Evolutionary conservation across 2,329 filamentous ascomycete species (phyloP).

Genomic region (Chrysosporium queenslandicum): DNA sequence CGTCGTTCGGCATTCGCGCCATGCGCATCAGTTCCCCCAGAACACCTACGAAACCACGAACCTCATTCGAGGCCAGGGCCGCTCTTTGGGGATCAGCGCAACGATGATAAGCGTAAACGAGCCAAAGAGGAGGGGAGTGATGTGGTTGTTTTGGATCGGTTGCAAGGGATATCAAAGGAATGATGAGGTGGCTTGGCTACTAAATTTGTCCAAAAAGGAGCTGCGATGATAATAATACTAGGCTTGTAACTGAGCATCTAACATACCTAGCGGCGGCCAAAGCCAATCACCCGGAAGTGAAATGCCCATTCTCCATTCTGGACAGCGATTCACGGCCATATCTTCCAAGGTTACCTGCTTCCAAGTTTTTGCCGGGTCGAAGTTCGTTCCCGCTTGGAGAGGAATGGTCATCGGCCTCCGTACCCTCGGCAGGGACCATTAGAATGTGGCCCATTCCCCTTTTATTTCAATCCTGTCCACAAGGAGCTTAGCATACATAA

Average conservation of each 20-base stretch:
- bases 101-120: slow-evolving; percentile 22
- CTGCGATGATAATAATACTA: neutral
- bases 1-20: slow-evolving; percentile 39
- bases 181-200: neutral
- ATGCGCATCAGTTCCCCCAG: slow-evolving; percentile 36
- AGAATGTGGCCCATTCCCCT: neutral
- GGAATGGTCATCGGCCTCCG: no score
- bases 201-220: neutral
- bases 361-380: neutral
- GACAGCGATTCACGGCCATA: neutral
- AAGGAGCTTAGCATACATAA: neutral
- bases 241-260: neutral
- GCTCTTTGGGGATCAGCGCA: slow-evolving; percentile 23
- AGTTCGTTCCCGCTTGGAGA: no score
- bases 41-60: slow-evolving; percentile 22
- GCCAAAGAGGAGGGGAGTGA: slow-evolving; percentile 27
- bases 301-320: neutral
- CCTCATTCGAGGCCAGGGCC: neutral
- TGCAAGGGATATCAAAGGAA: slow-evolving; percentile 10
- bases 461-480: neutral
- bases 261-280: neutral
- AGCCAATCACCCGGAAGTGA: neutral
- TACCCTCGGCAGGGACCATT: no score
- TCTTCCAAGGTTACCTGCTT: neutral
- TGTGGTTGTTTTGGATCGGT: slow-evolving; percentile 31